phyloP scores from a whole-genome alignment of 768 basidiomycete genomes.

The Lactifluus volemus region DNA sequence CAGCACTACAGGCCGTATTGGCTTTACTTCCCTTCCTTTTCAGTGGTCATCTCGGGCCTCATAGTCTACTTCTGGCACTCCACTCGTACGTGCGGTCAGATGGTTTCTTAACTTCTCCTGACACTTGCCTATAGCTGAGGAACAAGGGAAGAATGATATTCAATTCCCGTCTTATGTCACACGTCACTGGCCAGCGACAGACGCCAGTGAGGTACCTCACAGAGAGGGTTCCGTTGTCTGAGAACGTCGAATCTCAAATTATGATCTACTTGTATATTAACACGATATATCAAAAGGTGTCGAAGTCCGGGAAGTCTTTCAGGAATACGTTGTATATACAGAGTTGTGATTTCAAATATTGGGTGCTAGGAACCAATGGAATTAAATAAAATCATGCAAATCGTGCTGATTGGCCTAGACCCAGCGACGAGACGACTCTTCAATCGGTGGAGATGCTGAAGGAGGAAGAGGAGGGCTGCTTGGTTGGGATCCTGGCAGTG shows the following conservation, averaged over 20 bases:
- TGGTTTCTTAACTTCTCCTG: background rate
- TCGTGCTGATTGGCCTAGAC: background rate
- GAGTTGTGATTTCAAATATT: slow-evolving; percentile 1
- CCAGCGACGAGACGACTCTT: slow-evolving; percentile 20
- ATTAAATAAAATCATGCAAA: background rate
- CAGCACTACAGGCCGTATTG: slow-evolving; percentile 80
- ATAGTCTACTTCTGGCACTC: slow-evolving; percentile 83
- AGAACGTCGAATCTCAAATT: background rate
- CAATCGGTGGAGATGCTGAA: slow-evolving; percentile 2
- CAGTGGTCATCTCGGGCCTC: slow-evolving; percentile 59
- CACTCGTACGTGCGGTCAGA: slow-evolving; percentile 48
- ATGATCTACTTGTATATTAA: background rate
- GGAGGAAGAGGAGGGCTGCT: background rate
- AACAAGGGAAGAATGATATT: slow-evolving; percentile 58
- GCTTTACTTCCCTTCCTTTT: slow-evolving; percentile 81
- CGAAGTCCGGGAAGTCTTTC: background rate
- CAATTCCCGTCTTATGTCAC: slow-evolving; percentile 50
- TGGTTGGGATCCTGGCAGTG: slow-evolving; percentile 33
- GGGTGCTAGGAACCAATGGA: slow-evolving; percentile 20
- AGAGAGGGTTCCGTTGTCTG: background rate
- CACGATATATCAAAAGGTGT: background rate
- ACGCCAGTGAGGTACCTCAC: background rate
- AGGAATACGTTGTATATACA: background rate
- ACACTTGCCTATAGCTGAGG: slow-evolving; percentile 45
- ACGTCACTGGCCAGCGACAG: slow-evolving; percentile 9